A percentile compares a stretch with the other conserved stretches of the same genome.
phyloP scores from a whole-genome alignment of 2,329 filamentous ascomycete species.

The Aureobasidium sp. region DNA sequence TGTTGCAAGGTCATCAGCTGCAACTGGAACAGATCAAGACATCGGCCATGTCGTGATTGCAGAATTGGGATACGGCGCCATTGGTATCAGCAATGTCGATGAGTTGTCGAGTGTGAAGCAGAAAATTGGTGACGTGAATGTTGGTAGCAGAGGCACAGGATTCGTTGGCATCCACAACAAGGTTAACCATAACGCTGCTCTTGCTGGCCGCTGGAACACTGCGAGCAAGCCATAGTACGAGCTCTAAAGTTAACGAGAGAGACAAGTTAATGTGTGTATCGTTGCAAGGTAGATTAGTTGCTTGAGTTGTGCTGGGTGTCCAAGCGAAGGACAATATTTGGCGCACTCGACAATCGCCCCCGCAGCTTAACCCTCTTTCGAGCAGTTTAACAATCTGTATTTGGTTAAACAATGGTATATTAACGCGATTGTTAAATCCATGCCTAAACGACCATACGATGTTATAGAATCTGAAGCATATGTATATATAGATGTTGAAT shows the following conservation, averaged over 20 bases:
- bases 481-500: no score
- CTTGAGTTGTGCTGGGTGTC: neutral
- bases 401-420: no score
- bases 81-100: neutral
- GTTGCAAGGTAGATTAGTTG: neutral
- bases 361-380: no score
- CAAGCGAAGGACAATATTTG: no score
- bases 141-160: neutral
- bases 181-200: no score
- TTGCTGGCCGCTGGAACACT: no score
- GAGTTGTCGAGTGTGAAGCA: neutral
- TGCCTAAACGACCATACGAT: no score
- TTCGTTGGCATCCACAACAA: neutral
- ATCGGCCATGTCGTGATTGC: neutral
- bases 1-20: neutral
- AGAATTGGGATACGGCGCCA: neutral
- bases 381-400: no score
- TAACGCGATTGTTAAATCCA: no score
- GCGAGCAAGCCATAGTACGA: neutral
- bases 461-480: no score
- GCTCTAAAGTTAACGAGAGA: neutral
- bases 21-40: neutral
- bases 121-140: neutral
- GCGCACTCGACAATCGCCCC: no score
- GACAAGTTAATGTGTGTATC: neutral